Evolutionary conservation across 371 early-diverging fungal species (phyloP), one percentile per base, ranked within the genome.

Genomic region (Apophysomyces trapeziformis): DNA sequence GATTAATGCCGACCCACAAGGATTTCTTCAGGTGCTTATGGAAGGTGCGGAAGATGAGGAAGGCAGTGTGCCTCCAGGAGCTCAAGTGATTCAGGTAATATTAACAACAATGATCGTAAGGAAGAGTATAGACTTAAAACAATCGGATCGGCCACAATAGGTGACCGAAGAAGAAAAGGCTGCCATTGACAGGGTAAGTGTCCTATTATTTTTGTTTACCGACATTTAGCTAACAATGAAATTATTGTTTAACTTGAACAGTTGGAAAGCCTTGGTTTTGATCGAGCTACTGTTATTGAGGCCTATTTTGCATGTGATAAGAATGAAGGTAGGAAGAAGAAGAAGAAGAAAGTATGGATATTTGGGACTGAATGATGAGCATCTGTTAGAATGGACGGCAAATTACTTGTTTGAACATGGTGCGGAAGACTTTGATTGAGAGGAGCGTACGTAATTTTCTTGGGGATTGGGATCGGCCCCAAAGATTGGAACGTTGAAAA

Each of bases 291-390:
- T 13, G 99, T 89, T 32, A 88, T 96, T 65, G 95, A 96, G 81
- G 99, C 98, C 35, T 99, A 87, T 79, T 87, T 99, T 74, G 96
- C 96, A 9, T 99, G 99, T 74, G 99, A 99, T 68, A 96, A 95
- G 78, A 95, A 98, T 78, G 99, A 99, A 86, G 82, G 82, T 79
- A 77, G 45, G 39, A 16, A 50, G 57, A 43, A 57, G 38, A 59
- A 38, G 14, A 38, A 37, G 60, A 13, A 37, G 7, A 44, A 45
- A 67, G 18, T 35, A 14, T 32, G 35, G 32, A 47, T 37, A 46
- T 57, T 35, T 47, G 21, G 36, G 58, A 7, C 37, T 41, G 9
- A 45, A 12, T 63, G 71, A 60, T 63, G 57, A 2, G 32, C 3
- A 26, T 26, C 32, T 26, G 32, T 26, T 65, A 82, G 94, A 97